phyloP scores from a whole-genome alignment of 768 basidiomycete species.

The Leccinum olivaceopallidum region DNA sequence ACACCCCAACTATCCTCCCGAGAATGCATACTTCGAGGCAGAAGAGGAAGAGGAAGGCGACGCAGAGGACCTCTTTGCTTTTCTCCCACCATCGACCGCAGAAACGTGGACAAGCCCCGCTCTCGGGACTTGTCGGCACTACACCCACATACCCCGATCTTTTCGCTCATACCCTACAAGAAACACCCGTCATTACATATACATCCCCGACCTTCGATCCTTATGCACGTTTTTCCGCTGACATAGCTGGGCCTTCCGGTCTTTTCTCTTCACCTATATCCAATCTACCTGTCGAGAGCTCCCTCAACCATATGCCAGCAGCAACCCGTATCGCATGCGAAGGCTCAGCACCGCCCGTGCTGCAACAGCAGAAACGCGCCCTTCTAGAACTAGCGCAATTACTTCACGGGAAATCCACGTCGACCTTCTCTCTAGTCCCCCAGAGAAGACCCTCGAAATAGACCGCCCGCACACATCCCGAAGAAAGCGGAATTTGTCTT shows the following conservation, averaged over 20 bases:
- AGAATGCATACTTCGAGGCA: constrained; percentile 35
- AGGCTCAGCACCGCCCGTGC: constrained; percentile 32
- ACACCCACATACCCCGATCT: constrained; percentile 24
- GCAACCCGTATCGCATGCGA: constrained; percentile 41
- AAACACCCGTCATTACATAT: constrained; percentile 34
- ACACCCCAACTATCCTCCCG: constrained; percentile 13
- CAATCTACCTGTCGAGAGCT: constrained; percentile 43
- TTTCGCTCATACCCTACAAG: constrained; percentile 21
- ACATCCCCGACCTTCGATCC: constrained; percentile 55
- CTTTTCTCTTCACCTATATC: constrained; percentile 32
- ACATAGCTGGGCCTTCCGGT: constrained; percentile 37
- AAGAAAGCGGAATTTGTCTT: constrained; percentile 30
- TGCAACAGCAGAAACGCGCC: constrained; percentile 33
- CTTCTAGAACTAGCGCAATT: constrained; percentile 37
- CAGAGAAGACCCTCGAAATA: constrained; percentile 32
- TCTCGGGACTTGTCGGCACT: constrained; percentile 25
- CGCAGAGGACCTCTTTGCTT: constrained; percentile 87
- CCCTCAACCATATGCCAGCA: constrained; percentile 41
- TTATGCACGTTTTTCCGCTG: constrained; percentile 41
- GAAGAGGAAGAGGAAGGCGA: constrained; percentile 76
- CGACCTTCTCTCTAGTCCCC: constrained; percentile 33
- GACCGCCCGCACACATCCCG: constrained; percentile 21
- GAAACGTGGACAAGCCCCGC: constrained; percentile 38
- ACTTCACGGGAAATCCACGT: constrained; percentile 44
- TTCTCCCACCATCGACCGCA: constrained; percentile 76